phyloP scores from a whole-genome alignment of 768 basidiomycete species.

The Cantharellus cinnabarinus region DNA sequence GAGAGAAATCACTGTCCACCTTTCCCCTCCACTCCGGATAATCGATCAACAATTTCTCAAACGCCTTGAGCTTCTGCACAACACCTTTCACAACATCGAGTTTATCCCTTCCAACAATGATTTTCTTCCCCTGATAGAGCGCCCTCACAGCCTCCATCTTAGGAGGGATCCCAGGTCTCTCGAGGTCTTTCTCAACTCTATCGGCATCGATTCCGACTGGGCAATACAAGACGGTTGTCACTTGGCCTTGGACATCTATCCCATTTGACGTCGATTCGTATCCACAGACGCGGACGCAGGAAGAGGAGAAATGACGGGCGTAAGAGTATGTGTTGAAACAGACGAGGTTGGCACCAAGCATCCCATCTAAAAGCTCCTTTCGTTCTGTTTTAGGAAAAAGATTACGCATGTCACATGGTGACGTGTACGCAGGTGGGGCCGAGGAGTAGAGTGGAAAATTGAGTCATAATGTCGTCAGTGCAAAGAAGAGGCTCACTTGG shows the following conservation, averaged over 20 bases:
- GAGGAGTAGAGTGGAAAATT: not conserved
- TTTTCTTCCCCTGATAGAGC: conserved; percentile 92
- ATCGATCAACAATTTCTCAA: conserved; percentile 79
- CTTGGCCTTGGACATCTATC: conserved; percentile 76
- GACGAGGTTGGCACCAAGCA: conserved; percentile 90
- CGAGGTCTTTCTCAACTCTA: conserved; percentile 62
- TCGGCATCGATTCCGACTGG: conserved; percentile 92
- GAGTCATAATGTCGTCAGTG: not conserved
- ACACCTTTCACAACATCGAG: conserved; percentile 97
- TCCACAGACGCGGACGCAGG: conserved; percentile 89
- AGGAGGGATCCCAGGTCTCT: conserved; percentile 67
- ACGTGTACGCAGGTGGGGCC: no score
- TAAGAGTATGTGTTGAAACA: conserved; percentile 95
- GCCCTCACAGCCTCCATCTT: conserved; percentile 68
- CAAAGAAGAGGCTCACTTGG: conserved; percentile 37
- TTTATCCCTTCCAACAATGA: conserved; percentile 94
- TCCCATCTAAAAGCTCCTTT: conserved; percentile 88
- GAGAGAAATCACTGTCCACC: conserved; percentile 37
- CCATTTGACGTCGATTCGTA: conserved; percentile 50
- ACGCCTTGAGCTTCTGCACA: conserved; percentile 90
- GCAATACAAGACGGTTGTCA: conserved; percentile 68
- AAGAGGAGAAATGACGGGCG: conserved; percentile 82
- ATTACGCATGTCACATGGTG: no score
- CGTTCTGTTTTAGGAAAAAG: conserved; percentile 26
- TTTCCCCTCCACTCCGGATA: conserved; percentile 94